A percentile compares a stretch with the other conserved stretches of the same genome.
Evolutionary conservation across 1,139 yeast genomes (phyloP).

Genomic region (Hemisphaericaspora xylanilytica): DNA sequence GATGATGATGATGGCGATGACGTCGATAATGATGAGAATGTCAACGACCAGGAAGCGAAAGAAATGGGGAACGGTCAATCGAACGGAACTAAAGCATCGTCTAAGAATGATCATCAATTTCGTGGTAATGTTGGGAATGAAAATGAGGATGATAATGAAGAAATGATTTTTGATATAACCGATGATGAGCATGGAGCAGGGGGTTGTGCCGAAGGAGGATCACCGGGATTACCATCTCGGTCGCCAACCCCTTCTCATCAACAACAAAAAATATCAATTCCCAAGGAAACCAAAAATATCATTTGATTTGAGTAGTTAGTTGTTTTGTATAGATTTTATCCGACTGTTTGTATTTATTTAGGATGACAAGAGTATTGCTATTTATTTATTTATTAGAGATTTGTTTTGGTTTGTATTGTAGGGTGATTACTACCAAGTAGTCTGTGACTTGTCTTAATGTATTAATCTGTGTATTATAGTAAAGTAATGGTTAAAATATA

Average conservation of each 20-base stretch:
- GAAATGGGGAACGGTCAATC: too few species aligned
- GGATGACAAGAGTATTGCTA: neutral
- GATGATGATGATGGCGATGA: constrained; percentile 22
- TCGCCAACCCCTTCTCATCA: constrained; percentile 8
- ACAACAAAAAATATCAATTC: constrained; percentile 17
- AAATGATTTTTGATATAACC: constrained; percentile 37
- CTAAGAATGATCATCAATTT: neutral
- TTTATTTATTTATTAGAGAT: constrained; percentile 1
- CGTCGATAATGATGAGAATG: too few species aligned
- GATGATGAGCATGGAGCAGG: constrained; percentile 15
- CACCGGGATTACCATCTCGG: constrained; percentile 3
- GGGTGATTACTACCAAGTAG: neutral
- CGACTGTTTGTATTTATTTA: neutral
- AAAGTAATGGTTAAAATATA: constrained; percentile 3
- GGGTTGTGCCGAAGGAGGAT: constrained; percentile 11
- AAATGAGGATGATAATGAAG: constrained; percentile 21
- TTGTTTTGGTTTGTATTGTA: neutral
- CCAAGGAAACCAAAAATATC: constrained; percentile 17
- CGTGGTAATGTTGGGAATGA: constrained; percentile 2
- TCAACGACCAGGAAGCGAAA: too few species aligned
- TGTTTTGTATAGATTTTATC: neutral
- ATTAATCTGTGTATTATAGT: constrained; percentile 5
- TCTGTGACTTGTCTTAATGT: neutral
- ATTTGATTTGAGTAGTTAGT: constrained; percentile 4
- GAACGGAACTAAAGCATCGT: neutral